Evolutionary conservation across 495 filamentous ascomycete species (phyloP).

Genomic region (Penicillium bialowiezense): DNA sequence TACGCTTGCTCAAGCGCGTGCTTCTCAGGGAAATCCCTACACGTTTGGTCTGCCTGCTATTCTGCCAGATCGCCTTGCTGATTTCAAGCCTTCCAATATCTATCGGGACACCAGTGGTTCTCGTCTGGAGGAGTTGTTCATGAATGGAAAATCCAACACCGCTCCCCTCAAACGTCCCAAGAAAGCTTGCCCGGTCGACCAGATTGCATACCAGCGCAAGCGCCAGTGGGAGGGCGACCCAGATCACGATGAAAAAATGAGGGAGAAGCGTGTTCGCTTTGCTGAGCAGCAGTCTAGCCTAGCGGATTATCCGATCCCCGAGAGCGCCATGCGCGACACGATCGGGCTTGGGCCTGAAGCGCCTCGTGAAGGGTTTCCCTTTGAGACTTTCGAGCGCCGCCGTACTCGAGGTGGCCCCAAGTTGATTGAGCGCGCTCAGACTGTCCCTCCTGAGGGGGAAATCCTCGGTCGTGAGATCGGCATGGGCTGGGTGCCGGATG

Average conservation of each 20-base stretch:
- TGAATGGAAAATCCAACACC: conserved; percentile 31
- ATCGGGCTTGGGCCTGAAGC: background rate
- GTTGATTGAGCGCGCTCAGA: too few species aligned
- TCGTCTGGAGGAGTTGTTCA: conserved; percentile 18
- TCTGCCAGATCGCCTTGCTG: conserved; percentile 29
- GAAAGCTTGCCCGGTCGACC: conserved; percentile 18
- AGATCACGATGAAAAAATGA: conserved; percentile 22
- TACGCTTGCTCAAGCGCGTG: too few species aligned
- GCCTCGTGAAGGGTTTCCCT: too few species aligned
- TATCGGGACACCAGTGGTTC: conserved; percentile 25
- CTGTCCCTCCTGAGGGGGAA: too few species aligned
- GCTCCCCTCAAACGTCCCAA: conserved; percentile 23
- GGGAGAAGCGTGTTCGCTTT: conserved; percentile 29
- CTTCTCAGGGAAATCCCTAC: conserved; percentile 49
- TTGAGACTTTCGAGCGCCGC: too few species aligned
- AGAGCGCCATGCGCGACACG: conserved; percentile 16
- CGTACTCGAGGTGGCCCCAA: too few species aligned
- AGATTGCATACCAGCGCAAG: conserved; percentile 23
- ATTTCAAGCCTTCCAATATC: conserved; percentile 20
- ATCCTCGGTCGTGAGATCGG: too few species aligned
- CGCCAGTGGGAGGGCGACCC: conserved; percentile 29
- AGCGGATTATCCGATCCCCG: background rate
- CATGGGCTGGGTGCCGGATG: too few species aligned
- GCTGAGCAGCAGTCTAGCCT: conserved; percentile 9
- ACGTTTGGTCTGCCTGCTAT: too few species aligned